Base-by-base conservation (phyloP, 2,329 filamentous ascomycete species). In the Coniochaeta sp. region DNA sequence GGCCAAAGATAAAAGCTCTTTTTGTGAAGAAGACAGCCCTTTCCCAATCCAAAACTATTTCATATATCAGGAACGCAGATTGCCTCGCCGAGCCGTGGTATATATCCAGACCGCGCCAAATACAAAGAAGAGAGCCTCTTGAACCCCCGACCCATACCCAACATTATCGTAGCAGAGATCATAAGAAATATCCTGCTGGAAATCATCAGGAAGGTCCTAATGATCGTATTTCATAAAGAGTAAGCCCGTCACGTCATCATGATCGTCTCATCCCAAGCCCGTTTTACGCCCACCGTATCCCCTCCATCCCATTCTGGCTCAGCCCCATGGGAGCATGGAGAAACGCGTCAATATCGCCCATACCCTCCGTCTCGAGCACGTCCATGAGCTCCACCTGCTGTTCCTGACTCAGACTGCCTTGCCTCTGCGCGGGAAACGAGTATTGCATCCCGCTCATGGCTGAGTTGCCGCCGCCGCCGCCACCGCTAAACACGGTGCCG, bases 381-480 rank as follows among this genome's bases (percentile, higher is more conserved):
- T 87, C 85, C 89, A 96, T 91, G 40, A 96, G 77, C 75, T 96
- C 90, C 63, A 88, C 75, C 73, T 95, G 91, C 73, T 96, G 90
- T 68, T 91, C 84, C 64, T 92, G 88, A 61, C 87, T 93, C 34
- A 96, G 77, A 61, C 81, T 89, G 64, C 86, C 91, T 67, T 85
- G 85, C 61, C 80, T 82, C 69, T 83, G 82, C 26, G 50, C 30
- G 3, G 72, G 69, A 26, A 69, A 65, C 30, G 60, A 57, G 55
- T 63, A 65, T 40, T 63, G 62, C 54, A 56, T 56, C 30, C 28
- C 30, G n/a, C 19, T 26, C 54, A 28, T 55, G 6, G 24, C 30
- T 17, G 19, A 6, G 34, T 36, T 34, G 30, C 19, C 30, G 14
- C 2, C 54, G 55, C 17, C 60, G 32, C 1, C 52, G 61, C 14